Percentiles rank a stretch among this genome's conserved stretches.
Conservation (phyloP, 345 rosid genomes). For the Gossypium australe region DNA sequence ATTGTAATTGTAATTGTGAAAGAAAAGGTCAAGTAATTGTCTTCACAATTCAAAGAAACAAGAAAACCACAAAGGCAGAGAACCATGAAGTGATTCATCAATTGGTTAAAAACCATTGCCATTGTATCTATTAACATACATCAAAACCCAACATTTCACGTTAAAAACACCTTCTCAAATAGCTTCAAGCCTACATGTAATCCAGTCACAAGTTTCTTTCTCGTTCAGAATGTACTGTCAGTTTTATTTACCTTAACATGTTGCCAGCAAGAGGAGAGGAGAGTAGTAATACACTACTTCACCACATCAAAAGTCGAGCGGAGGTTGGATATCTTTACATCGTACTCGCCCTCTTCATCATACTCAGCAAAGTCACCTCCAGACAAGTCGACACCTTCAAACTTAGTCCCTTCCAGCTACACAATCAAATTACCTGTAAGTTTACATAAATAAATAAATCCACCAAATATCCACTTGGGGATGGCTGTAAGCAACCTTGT, state of each 20-base stretch:
- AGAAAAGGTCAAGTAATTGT: too few relatives aligned
- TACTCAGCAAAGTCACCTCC: conserved; percentile 69
- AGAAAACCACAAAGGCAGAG: neutral
- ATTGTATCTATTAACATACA: neutral
- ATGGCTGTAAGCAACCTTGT: neutral
- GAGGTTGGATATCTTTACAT: conserved; percentile 81
- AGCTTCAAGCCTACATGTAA: conserved; percentile 2
- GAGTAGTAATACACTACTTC: conserved; percentile 31
- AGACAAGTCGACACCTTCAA: conserved; percentile 65
- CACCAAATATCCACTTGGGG: neutral
- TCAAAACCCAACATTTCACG: neutral
- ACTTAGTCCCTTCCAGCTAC: conserved; percentile 60
- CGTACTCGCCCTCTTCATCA: conserved; percentile 81
- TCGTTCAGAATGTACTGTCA: conserved; percentile 18
- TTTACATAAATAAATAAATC: neutral
- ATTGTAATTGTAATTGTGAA: too few relatives aligned
- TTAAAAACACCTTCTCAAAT: neutral
- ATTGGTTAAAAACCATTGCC: neutral
- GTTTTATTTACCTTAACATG: conserved; percentile 19
- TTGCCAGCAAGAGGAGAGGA: neutral
- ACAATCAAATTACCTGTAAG: conserved; percentile 13
- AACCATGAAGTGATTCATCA: neutral
- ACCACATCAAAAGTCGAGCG: conserved; percentile 56
- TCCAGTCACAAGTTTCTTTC: conserved; percentile 13
- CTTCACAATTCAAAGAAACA: conserved; percentile 13